Base-by-base conservation (phyloP, 768 basidiomycete genomes). In the Lactarius hatsudake region DNA sequence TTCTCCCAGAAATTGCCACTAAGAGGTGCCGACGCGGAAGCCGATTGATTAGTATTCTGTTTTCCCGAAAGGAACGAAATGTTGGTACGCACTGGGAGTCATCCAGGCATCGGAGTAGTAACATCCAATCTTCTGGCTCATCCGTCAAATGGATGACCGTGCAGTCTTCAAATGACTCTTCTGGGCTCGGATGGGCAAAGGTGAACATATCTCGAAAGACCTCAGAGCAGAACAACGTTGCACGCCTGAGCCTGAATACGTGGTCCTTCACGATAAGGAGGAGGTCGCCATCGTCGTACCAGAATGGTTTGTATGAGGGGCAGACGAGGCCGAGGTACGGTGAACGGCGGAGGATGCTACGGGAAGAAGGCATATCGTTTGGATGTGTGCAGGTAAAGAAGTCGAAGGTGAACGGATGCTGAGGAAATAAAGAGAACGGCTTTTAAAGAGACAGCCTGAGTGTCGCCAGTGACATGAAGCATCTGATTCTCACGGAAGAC, bases 151-250 rank as follows among this genome's bases (percentile, higher is more conserved):
- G 61, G n/a, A 79, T 76, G 23, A 73, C 62, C 13, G 78, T 76
- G 48, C 73, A 75, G 3, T 72, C 76, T 42, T 79, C 76, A n/a
- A 76, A 59, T n/a, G 34, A 70, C 30, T 81, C 78, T 9, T 65
- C 64, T 13, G 70, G 63, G 8, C 67, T 61, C 6, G 78, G 77
- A 48, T 76, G 77, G 0, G 78, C 78, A 2, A 80, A 65, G 26
- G 59, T 59, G n/a, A 81, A 71, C 77, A 80, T 80, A 59, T 76
- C 78, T 17, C 72, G 72, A 38, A 79, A 80, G 13, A 79, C 69
- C 2, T 69, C 57, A 2, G 76, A 77, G 48, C 38, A 65, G 48
- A 61, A 63, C 18, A 77, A 54, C 40, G 66, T 66, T 43, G 28
- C 36, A 9, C 62, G 61, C 57, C 78, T 76, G 18, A 73, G 60